A percentile compares a stretch with the other conserved stretches of the same genome.
phyloP scores from a whole-genome alignment of 2,329 filamentous ascomycete species.

The Basipetospora chlamydospora region DNA sequence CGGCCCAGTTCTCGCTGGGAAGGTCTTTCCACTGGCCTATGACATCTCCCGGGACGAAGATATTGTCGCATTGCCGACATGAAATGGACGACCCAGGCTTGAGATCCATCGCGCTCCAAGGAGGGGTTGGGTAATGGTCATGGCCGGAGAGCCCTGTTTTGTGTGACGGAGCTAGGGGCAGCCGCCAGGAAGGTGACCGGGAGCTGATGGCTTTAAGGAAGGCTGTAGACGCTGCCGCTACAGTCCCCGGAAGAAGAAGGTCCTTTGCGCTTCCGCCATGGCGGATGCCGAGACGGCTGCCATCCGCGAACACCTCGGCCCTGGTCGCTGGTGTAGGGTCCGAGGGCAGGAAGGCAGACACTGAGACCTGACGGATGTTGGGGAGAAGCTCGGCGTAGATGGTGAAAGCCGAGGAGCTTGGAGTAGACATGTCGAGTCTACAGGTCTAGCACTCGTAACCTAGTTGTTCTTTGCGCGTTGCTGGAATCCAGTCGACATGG shows the following conservation, averaged over 20 bases:
- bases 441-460: no score
- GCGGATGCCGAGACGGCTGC: constrained; percentile 29
- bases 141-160: background rate
- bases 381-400: constrained; percentile 52
- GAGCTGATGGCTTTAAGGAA: constrained; percentile 20
- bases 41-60: constrained; percentile 21
- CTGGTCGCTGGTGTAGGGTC: constrained; percentile 26
- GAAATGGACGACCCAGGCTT: constrained; percentile 22
- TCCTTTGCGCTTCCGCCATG: constrained; percentile 24
- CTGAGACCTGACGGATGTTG: constrained; percentile 49
- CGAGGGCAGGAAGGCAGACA: constrained; percentile 36
- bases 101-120: constrained; percentile 43
- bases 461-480: no score
- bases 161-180: constrained; percentile 23
- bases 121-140: constrained; percentile 25
- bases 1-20: constrained; percentile 93
- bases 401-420: background rate
- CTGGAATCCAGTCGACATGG: no score
- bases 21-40: constrained; percentile 71
- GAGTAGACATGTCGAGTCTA: constrained; percentile 14
- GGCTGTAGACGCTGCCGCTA: constrained; percentile 19
- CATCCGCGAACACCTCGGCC: constrained; percentile 28
- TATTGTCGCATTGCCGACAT: constrained; percentile 24
- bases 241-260: constrained; percentile 28
- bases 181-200: constrained; percentile 34